These are phyloP conservation scores for Fusarium succisae DNA, from an alignment of 2,329 filamentous ascomycete genomes.

Conservation along the genomic window DNA sequence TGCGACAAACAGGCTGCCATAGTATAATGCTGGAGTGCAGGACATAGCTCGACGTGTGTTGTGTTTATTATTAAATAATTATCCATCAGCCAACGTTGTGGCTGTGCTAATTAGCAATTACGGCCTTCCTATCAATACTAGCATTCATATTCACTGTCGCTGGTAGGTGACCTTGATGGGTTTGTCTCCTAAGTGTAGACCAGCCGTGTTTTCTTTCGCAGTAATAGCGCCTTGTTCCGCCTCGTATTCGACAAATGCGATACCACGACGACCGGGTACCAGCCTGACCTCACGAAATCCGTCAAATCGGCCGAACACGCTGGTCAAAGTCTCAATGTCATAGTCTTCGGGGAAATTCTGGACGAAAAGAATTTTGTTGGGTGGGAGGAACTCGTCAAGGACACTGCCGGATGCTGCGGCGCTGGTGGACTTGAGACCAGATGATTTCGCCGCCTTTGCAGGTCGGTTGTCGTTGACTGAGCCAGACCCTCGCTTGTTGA, in stretches of 20 bases:
- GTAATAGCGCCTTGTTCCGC: constrained; percentile 87
- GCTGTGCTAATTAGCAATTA: not conserved
- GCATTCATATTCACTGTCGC: constrained; percentile 69
- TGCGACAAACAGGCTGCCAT: too few relatives aligned
- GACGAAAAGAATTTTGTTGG: constrained; percentile 96
- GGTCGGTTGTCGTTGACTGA: constrained; percentile 64
- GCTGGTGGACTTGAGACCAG: constrained; percentile 79
- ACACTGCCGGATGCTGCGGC: constrained; percentile 76
- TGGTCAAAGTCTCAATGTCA: constrained; percentile 80
- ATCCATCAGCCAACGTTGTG: not conserved
- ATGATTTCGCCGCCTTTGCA: constrained; percentile 68
- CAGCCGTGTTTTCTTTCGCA: constrained; percentile 92
- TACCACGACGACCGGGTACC: constrained; percentile 85
- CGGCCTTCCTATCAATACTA: not conserved
- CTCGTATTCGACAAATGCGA: constrained; percentile 98
- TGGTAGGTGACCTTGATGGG: constrained; percentile 96
- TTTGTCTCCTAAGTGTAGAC: constrained; percentile 80
- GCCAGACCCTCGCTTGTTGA: constrained; percentile 72
- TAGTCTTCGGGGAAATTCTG: constrained; percentile 91
- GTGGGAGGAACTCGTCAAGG: constrained; percentile 96
- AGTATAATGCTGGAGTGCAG: not conserved
- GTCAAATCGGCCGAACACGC: constrained; percentile 88
- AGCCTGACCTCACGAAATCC: constrained; percentile 93
- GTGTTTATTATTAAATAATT: not conserved
- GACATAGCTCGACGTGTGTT: not conserved